phyloP scores from a whole-genome alignment of 2,329 filamentous ascomycete species.

The Didymosphaeria variabile region DNA sequence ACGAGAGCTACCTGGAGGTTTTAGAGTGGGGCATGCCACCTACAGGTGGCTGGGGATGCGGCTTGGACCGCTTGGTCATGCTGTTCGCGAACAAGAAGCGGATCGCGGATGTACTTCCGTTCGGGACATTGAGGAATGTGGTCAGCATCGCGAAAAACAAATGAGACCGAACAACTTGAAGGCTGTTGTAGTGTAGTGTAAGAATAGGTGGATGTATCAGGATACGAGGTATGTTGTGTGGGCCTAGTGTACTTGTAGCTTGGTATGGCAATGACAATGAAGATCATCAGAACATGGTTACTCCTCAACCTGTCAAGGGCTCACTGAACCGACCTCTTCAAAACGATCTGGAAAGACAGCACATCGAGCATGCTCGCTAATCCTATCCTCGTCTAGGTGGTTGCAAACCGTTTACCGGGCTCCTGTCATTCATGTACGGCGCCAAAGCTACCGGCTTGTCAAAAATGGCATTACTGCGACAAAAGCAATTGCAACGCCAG shows the following conservation, averaged over 20 bases:
- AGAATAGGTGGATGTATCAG: neutral
- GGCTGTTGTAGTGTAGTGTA: neutral
- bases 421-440: constrained; percentile 1
- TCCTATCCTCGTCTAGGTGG: neutral
- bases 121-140: constrained; percentile 79
- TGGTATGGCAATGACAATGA: neutral
- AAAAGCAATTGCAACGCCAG: neutral
- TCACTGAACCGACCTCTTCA: neutral
- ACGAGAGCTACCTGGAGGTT: constrained; percentile 85
- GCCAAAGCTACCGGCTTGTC: neutral
- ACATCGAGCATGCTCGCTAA: constrained; percentile 1
- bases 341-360: neutral
- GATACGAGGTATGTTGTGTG: neutral
- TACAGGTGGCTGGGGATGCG: constrained; percentile 96
- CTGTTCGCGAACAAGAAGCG: constrained; percentile 79
- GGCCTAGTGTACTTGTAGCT: constrained; percentile 7
- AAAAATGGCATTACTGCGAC: neutral
- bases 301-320: neutral
- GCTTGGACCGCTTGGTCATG: constrained; percentile 92
- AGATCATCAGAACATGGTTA: neutral
- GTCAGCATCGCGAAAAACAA: constrained; percentile 49
- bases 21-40: constrained; percentile 92
- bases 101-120: constrained; percentile 87
- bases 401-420: neutral
- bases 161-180: constrained; percentile 12